phyloP scores from a whole-genome alignment of 164 flowering plant species.

The grape (Vitis vinifera) region DNA sequence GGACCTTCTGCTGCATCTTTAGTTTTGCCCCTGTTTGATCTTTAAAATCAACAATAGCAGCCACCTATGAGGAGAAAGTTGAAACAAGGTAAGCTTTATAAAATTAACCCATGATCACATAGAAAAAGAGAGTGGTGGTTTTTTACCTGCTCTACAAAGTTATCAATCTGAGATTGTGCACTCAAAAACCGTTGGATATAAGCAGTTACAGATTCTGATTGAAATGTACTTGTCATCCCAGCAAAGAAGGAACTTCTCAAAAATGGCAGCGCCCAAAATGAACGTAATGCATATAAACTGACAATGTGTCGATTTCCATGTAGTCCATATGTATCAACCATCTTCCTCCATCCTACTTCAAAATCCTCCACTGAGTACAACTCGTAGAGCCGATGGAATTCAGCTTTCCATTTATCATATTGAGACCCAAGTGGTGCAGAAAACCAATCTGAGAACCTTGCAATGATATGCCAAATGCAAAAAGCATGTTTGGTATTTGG shows the following conservation, averaged over 20 bases:
- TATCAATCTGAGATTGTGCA: slow-evolving; percentile 57
- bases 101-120: background rate
- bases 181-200: slow-evolving; percentile 67
- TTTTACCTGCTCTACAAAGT: slow-evolving; percentile 61
- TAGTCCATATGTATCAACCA: slow-evolving; percentile 60
- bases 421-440: slow-evolving; percentile 58
- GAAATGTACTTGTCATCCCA: slow-evolving; percentile 56
- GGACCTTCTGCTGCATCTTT: slow-evolving; percentile 50
- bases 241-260: slow-evolving; percentile 72
- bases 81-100: slow-evolving; percentile 11
- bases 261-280: slow-evolving; percentile 73
- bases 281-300: slow-evolving; percentile 62
- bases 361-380: slow-evolving; percentile 61
- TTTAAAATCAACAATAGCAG: slow-evolving; percentile 45
- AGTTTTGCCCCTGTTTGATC: slow-evolving; percentile 51
- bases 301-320: slow-evolving; percentile 65
- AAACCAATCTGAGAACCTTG: slow-evolving; percentile 82
- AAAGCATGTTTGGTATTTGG: slow-evolving; percentile 77
- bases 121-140: no score
- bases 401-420: slow-evolving; percentile 75
- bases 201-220: slow-evolving; percentile 54
- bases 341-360: slow-evolving; percentile 73
- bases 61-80: slow-evolving; percentile 39
- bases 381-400: slow-evolving; percentile 68
- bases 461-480: slow-evolving; percentile 73